Evolutionary conservation across 768 basidiomycete species (phyloP), one percentile per base, ranked within the genome.

Genomic region (Mycena vitilis): DNA sequence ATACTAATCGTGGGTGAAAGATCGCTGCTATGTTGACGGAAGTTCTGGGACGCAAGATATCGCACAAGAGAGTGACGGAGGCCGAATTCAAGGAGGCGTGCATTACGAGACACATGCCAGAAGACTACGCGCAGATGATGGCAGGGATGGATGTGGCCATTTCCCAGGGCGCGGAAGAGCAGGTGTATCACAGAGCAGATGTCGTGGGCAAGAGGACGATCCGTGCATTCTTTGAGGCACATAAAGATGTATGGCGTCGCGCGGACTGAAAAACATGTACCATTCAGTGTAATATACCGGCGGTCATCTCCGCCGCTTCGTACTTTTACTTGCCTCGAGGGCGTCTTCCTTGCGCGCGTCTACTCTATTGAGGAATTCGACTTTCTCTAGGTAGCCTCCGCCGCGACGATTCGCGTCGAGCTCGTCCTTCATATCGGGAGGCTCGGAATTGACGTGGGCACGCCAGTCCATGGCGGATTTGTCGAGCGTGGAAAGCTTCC

Each of bases 391-490:
- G 78, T 92, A 96, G 0, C 94, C 93, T 11, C 92, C 93, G 0
- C 89, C 87, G 48, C 90, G 86, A 54, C 90, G 82, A 66, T 94
- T 91, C 4, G 87, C 87, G 56, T 91, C 88, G n/a, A 96, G 83
- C 68, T 93, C 91, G 71, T 94, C 90, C 67, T 87, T 85, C 11
- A 90, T 74, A 4, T 81, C 85, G 0, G 81, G 64, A 22, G 76
- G 73, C 58, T 85, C 78, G 0, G 84, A 68, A 22, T 83, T 78
- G 16, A 94, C 78, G 72, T 95, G 93, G 0, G 87, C 78, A 36
- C 85, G 84, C 95, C 95, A 96, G 75, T 96, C 95, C 87, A 96
- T 88, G 15, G 91, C 88, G 0, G 92, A 94, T 77, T 95, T 95
- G 69, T 95, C 93, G 16, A 96, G 83, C 30, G 93, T 95, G 25